Percentiles rank a stretch among this genome's conserved stretches.
Conservation (phyloP, 164 flowering plant genomes). For the Euptelea pleiosperma region DNA sequence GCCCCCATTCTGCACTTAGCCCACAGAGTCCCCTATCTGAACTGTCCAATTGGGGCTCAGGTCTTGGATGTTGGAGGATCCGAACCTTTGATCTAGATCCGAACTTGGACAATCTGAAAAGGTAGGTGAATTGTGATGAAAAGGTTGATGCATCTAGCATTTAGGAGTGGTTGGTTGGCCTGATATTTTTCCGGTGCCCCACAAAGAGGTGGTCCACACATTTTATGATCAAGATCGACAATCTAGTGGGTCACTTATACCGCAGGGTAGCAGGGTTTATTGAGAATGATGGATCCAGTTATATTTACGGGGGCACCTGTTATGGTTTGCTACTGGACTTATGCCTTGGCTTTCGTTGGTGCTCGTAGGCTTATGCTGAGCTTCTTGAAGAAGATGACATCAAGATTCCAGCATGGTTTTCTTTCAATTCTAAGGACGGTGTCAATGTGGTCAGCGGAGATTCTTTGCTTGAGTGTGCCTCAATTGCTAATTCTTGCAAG, state of each 20-base stretch:
- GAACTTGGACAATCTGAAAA: too few relatives aligned
- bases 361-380: constrained; percentile 69
- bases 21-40: too few relatives aligned
- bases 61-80: too few relatives aligned
- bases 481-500: constrained; percentile 61
- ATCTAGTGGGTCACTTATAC: background rate
- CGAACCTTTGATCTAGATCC: too few relatives aligned
- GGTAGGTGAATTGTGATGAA: too few relatives aligned
- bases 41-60: too few relatives aligned
- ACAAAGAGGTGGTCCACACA: too few relatives aligned
- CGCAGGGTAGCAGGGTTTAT: background rate
- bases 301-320: too few relatives aligned
- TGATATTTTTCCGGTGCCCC: too few relatives aligned
- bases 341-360: background rate
- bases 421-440: constrained; percentile 79
- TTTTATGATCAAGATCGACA: background rate
- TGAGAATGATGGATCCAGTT: background rate
- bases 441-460: constrained; percentile 79
- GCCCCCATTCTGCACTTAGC: too few relatives aligned
- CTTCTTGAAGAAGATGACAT: constrained; percentile 67
- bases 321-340: background rate
- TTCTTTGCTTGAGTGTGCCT: constrained; percentile 61
- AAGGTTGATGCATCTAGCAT: too few relatives aligned
- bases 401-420: constrained; percentile 80
- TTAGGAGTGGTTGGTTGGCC: too few relatives aligned